Base-by-base conservation (phyloP, 2,329 filamentous ascomycete species). In the Tolypocladium cylindrosporum region DNA sequence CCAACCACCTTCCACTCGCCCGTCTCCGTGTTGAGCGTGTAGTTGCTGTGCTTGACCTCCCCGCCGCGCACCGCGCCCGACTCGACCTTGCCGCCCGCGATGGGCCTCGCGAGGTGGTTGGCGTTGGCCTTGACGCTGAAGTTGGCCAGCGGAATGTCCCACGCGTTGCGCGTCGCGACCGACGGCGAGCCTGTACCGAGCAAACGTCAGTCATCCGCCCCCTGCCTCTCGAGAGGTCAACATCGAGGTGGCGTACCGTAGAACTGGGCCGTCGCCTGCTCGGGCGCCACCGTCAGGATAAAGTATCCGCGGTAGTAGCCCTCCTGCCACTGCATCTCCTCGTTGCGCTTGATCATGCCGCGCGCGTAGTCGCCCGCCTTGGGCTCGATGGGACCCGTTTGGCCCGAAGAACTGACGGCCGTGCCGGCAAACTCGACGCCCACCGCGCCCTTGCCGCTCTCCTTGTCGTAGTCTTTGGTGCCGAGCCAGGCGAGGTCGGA, bases 261-360 rank as follows among this genome's bases (percentile, higher is more conserved):
- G 72, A 80, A 91, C 14, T 77, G 75, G 0, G 87, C 87, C n/a
- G 80, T 74, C 2, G 88, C 76, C 51, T 79, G 73, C 13, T 85
- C 75, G 27, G 81, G 76, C 24, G 73, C 76, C 57, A 89, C 74
- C 54, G 80, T 77, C 45, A 90, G 73, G 66, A 87, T 80, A 63
- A 84, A 90, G 72, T 91, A 91, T 1, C 88, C 88, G 21, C 87
- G 79, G 69, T 90, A 91, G 69, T 88, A 90, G 9, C 85, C 69
- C 58, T 90, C 87, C 63, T 86, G 83, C 88, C 87, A 91, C 65
- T 88, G 84, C 53, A 91, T 74, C 68, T 88, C 85, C 0, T 75
- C 72, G 69, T 89, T 90, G 27, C 63, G 76, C 71, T 50, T 67
- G 67, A 61, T 77, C 74, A 40, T 80, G 72, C 62, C 67, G 69